A percentile compares a stretch with the other conserved stretches of the same genome.
Conservation (phyloP, 139 green algal genomes). For the Picochlorum sp. region DNA sequence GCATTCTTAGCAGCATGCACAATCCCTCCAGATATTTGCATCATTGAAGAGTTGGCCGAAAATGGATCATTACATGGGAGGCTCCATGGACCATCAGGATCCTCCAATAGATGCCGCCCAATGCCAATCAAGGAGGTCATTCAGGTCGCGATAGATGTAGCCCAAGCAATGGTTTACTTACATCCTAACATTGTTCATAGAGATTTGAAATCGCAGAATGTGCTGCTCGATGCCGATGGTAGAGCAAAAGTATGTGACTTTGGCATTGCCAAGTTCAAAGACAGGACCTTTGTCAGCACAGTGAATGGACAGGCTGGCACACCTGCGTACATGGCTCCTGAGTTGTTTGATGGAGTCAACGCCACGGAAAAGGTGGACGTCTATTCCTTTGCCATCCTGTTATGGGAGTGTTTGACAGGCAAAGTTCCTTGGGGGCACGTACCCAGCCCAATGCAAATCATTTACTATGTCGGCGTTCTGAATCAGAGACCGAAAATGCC, state of each 20-base stretch:
- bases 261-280: slow-evolving; percentile 51
- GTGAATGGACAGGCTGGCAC: slow-evolving; percentile 56
- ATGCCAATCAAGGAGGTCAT: slow-evolving; percentile 38
- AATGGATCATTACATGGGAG: slow-evolving; percentile 42
- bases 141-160: slow-evolving; percentile 42
- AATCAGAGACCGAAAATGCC: slow-evolving; percentile 48
- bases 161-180: slow-evolving; percentile 62
- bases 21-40: slow-evolving; percentile 55
- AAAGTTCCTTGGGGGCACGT: slow-evolving; percentile 59
- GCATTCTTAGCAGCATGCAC: slow-evolving; percentile 39
- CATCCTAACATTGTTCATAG: slow-evolving; percentile 47
- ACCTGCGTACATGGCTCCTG: slow-evolving; percentile 64
- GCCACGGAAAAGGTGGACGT: slow-evolving; percentile 37
- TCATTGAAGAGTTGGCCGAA: slow-evolving; percentile 63
- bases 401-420: slow-evolving; percentile 65
- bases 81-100: slow-evolving; percentile 34
- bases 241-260: slow-evolving; percentile 65
- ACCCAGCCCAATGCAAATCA: slow-evolving; percentile 64
- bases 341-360: slow-evolving; percentile 35
- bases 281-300: slow-evolving; percentile 49
- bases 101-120: slow-evolving; percentile 4
- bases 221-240: slow-evolving; percentile 50
- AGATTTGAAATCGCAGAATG: slow-evolving; percentile 45
- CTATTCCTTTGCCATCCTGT: slow-evolving; percentile 51
- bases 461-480: slow-evolving; percentile 50